These are phyloP conservation scores for Chionographis japonica DNA, from an alignment of 106 monocot genomes.

Conservation along the genomic window DNA sequence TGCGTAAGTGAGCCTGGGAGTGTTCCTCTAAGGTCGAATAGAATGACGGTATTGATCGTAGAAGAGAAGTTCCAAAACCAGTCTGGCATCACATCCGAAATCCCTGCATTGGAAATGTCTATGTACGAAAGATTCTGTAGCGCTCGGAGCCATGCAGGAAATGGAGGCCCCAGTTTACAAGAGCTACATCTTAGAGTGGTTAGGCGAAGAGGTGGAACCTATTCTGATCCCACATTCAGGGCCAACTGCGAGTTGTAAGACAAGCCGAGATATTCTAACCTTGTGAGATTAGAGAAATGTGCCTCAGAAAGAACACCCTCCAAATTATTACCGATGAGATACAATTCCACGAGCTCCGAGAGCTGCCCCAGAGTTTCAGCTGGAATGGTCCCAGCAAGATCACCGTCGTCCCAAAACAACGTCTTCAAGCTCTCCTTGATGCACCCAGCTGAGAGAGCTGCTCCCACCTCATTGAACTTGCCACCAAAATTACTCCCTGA, in stretches of 20 bases:
- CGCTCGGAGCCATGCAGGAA: conserved; percentile 15
- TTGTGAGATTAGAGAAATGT: conserved; percentile 8
- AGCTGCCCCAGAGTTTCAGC: conserved; percentile 8
- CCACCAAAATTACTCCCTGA: not conserved
- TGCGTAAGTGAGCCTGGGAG: not conserved
- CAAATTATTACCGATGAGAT: conserved; percentile 10
- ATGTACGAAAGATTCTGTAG: not conserved
- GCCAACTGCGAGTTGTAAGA: not conserved
- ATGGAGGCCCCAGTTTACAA: conserved; percentile 4
- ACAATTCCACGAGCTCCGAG: conserved; percentile 6
- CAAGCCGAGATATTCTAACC: not conserved
- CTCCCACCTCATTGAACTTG: too few relatives aligned
- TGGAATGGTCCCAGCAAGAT: conserved; percentile 8
- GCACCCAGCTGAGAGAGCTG: not conserved
- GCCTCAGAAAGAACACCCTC: conserved; percentile 6
- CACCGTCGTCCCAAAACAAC: conserved; percentile 7
- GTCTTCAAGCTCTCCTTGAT: not conserved
- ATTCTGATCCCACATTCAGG: conserved; percentile 7
- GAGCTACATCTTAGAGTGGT: not conserved
- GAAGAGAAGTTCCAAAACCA: conserved; percentile 19
- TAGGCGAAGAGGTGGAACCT: conserved; percentile 13
- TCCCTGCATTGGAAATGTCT: conserved; percentile 3
- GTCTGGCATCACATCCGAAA: conserved; percentile 14
- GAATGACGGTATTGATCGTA: not conserved
- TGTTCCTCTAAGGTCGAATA: conserved; percentile 5